phyloP scores from a whole-genome alignment of 164 flowering plant species.

The Magnolia kwangsiensis region DNA sequence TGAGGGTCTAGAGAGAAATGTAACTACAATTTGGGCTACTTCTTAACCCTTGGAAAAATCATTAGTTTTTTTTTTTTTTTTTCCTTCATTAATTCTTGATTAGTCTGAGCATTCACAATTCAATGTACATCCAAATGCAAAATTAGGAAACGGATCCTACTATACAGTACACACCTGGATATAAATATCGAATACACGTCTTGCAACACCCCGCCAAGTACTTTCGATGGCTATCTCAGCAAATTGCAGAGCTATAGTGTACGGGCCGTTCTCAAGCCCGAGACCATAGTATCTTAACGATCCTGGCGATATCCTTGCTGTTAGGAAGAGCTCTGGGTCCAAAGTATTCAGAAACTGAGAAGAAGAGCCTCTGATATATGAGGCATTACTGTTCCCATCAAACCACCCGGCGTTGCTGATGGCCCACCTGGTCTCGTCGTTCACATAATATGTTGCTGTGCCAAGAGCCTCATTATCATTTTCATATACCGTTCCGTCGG shows the following conservation, averaged over 20 bases:
- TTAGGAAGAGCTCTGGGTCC: conserved; percentile 64
- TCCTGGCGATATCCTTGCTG: conserved; percentile 64
- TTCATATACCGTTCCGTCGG: conserved; percentile 34
- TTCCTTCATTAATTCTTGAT: not conserved
- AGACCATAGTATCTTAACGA: conserved; percentile 77
- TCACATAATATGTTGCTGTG: conserved; percentile 57
- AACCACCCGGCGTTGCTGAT: conserved; percentile 70
- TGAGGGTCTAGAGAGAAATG: no score
- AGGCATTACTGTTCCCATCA: conserved; percentile 32
- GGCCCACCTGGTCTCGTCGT: conserved; percentile 51
- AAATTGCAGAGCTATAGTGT: conserved; percentile 62
- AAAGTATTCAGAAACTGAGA: conserved; percentile 44
- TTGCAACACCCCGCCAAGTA: conserved; percentile 63
- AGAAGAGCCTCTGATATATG: conserved; percentile 23
- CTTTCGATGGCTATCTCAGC: conserved; percentile 38
- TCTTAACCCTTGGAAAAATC: not conserved
- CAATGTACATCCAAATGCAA: not conserved
- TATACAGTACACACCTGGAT: conserved; percentile 44
- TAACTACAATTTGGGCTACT: no score
- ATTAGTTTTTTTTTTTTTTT: no score
- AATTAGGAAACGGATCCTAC: not conserved
- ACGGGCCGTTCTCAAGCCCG: conserved; percentile 77
- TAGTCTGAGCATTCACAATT: not conserved
- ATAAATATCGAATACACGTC: conserved; percentile 70
- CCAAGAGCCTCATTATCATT: conserved; percentile 55